These are phyloP conservation scores for Turritis glabra DNA, from an alignment of 345 rosid species.

Conservation along the genomic window DNA sequence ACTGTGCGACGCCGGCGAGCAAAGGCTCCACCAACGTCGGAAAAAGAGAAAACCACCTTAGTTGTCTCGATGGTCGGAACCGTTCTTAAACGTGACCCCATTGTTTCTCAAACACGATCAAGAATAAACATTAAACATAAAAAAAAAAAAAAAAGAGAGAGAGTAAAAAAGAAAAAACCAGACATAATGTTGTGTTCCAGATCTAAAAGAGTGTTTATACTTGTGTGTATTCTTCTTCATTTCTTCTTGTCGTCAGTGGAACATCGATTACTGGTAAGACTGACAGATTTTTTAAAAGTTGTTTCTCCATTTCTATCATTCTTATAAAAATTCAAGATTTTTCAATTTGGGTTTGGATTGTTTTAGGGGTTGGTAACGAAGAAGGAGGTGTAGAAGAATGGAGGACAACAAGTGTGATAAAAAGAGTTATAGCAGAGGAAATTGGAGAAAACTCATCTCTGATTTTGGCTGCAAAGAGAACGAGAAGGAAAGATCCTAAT, in stretches of 20 bases:
- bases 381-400: slow-evolving; percentile 35
- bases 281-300: neutral
- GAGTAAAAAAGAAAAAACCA: neutral
- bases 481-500: slow-evolving; percentile 65
- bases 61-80: too few species aligned
- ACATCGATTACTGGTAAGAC: slow-evolving; percentile 38
- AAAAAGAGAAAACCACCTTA: too few species aligned
- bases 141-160: neutral
- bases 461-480: slow-evolving; percentile 74
- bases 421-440: slow-evolving; percentile 63
- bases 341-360: slow-evolving; percentile 19
- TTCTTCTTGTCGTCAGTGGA: slow-evolving; percentile 38
- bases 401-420: slow-evolving; percentile 40
- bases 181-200: slow-evolving; percentile 34
- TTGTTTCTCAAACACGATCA: slow-evolving; percentile 11
- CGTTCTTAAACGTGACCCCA: slow-evolving; percentile 21
- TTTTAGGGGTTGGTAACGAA: slow-evolving; percentile 25
- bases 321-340: neutral
- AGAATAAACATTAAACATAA: neutral
- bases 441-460: slow-evolving; percentile 48
- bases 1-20: too few species aligned
- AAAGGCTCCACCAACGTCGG: too few species aligned
- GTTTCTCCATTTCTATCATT: neutral
- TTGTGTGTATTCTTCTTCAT: slow-evolving; percentile 31
- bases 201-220: slow-evolving; percentile 37